Percentiles rank a stretch among this genome's conserved stretches.
Evolutionary conservation across 1,284 basidiomycete species (phyloP).

Genomic region (Tranzscheliella williamsii): DNA sequence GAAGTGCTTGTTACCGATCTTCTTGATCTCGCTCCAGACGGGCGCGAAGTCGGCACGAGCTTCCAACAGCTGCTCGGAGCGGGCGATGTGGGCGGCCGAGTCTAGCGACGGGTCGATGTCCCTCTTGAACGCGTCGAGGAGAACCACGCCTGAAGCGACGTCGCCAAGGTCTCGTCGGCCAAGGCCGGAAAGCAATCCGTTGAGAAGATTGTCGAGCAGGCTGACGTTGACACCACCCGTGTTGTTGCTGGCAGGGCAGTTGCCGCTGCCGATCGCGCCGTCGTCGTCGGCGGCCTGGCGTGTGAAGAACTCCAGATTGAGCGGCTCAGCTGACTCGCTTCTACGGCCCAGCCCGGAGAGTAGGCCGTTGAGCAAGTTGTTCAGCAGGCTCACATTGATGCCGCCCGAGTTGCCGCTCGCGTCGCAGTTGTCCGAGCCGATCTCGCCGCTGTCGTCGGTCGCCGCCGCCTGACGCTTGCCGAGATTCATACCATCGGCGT

Average conservation of each 20-base stretch:
- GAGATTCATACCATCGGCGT: slow-evolving; percentile 37
- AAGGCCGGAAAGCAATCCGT: slow-evolving; percentile 33
- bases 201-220: slow-evolving; percentile 42
- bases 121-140: slow-evolving; percentile 14
- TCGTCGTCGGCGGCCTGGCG: slow-evolving; percentile 1
- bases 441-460: neutral
- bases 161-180: slow-evolving; percentile 11
- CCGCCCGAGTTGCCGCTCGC: slow-evolving; percentile 34
- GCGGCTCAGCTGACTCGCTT: slow-evolving; percentile 7
- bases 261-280: slow-evolving; percentile 12
- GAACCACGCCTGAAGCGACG: slow-evolving; percentile 3
- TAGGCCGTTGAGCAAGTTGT: slow-evolving; percentile 45
- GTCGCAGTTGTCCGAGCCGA: slow-evolving; percentile 27
- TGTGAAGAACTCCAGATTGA: neutral
- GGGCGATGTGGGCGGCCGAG: neutral
- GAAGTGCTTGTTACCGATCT: slow-evolving; percentile 38
- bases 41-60: slow-evolving; percentile 41
- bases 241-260: slow-evolving; percentile 34
- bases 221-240: slow-evolving; percentile 37
- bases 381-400: slow-evolving; percentile 40
- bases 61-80: slow-evolving; percentile 8
- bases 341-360: slow-evolving; percentile 21
- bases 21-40: slow-evolving; percentile 43
- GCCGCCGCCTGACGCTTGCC: slow-evolving; percentile 16
- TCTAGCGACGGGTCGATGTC: slow-evolving; percentile 6